Conservation (phyloP, 2,329 filamentous ascomycete species). For the Fusarium sp. region DNA sequence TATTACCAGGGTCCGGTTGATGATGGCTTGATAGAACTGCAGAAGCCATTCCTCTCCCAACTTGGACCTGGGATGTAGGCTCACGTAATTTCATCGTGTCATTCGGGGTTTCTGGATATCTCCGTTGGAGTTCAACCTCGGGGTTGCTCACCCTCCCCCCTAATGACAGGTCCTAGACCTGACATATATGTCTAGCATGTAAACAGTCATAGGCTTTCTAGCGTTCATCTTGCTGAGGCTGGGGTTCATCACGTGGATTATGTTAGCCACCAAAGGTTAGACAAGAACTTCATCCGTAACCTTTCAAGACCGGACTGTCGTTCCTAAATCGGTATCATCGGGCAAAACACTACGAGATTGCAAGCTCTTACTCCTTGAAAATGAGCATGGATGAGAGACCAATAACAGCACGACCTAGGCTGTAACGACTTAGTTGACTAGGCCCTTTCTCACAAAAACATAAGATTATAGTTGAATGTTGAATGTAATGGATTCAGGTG, state of each 20-base stretch:
- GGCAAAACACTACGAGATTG: too few relatives aligned
- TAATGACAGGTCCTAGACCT: too few relatives aligned
- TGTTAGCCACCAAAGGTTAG: fast-evolving
- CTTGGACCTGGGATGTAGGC: background rate
- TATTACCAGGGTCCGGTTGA: too few relatives aligned
- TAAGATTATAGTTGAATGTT: background rate
- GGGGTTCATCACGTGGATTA: background rate
- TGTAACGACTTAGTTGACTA: fast-evolving
- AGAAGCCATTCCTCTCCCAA: background rate
- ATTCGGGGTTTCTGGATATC: background rate
- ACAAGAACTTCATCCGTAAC: too few relatives aligned
- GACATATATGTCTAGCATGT: background rate
- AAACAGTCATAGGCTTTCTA: background rate
- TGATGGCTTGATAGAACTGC: background rate
- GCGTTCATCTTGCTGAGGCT: background rate
- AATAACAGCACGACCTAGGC: too few relatives aligned
- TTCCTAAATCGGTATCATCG: too few relatives aligned
- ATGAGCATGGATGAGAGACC: too few relatives aligned
- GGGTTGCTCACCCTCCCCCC: background rate
- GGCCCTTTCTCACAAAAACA: fast-evolving
- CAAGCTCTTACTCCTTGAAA: too few relatives aligned
- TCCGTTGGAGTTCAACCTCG: background rate
- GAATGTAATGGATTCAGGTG: background rate
- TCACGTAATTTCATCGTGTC: background rate
- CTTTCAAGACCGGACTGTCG: too few relatives aligned